A percentile compares a stretch with the other conserved stretches of the same genome.
These are phyloP conservation scores for Haplographium delicatum DNA, from an alignment of 495 filamentous ascomycete species.

Conservation along the genomic window DNA sequence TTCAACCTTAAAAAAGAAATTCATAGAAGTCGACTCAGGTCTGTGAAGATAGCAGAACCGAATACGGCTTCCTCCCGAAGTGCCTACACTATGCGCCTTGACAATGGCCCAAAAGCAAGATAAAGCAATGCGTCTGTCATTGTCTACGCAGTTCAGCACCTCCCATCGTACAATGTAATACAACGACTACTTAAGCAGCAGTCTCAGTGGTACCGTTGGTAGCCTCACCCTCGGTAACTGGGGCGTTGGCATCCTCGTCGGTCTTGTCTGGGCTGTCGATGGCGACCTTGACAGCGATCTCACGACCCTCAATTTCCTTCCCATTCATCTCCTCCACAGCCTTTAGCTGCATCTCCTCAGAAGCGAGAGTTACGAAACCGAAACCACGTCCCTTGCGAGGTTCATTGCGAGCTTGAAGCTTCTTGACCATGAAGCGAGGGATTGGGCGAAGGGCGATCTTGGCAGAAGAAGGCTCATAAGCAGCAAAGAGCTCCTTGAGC, in stretches of 20 bases:
- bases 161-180: slow-evolving; percentile 26
- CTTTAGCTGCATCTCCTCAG: slow-evolving; percentile 95
- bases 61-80: slow-evolving; percentile 11
- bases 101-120: slow-evolving; percentile 24
- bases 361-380: slow-evolving; percentile 92
- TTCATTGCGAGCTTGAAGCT: slow-evolving; percentile 95
- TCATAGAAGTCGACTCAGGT: slow-evolving; percentile 17
- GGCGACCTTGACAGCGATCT: slow-evolving; percentile 99
- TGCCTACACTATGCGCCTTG: slow-evolving; percentile 16
- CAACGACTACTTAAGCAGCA: slow-evolving; percentile 30
- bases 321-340: slow-evolving; percentile 97
- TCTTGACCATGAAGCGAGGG: slow-evolving; percentile 99
- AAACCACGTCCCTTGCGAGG: slow-evolving; percentile 99
- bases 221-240: slow-evolving; percentile 38
- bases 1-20: slow-evolving; percentile 25
- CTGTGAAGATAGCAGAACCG: slow-evolving; percentile 14
- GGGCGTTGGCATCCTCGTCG: slow-evolving; percentile 65
- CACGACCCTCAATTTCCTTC: slow-evolving; percentile 95
- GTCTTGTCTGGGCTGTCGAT: slow-evolving; percentile 99
- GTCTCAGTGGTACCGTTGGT: slow-evolving; percentile 22
- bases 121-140: slow-evolving; percentile 19
- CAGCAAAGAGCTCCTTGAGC: slow-evolving; percentile 94
- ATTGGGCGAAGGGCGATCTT: slow-evolving; percentile 99
- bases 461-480: slow-evolving; percentile 83
- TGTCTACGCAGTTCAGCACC: slow-evolving; percentile 16